phyloP scores from a whole-genome alignment of 2,329 filamentous ascomycete genomes.

The Xylariaceae sp. region DNA sequence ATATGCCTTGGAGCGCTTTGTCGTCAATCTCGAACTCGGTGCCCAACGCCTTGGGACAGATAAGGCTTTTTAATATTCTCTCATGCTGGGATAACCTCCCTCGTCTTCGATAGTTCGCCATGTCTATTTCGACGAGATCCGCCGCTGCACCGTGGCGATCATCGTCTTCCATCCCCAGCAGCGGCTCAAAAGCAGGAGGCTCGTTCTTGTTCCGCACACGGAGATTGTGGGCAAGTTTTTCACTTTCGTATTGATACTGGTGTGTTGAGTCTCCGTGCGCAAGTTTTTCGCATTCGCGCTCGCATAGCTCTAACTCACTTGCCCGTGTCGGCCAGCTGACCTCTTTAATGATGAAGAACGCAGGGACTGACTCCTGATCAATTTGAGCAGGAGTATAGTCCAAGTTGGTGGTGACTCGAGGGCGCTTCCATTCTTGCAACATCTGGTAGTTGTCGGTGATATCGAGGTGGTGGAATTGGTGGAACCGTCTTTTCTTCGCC shows the following conservation, averaged over 20 bases:
- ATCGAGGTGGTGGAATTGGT: constrained; percentile 44
- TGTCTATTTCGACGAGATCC: constrained; percentile 55
- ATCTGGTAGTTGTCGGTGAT: constrained; percentile 44
- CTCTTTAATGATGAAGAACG: constrained; percentile 46
- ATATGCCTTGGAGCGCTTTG: constrained; percentile 62
- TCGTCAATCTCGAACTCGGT: constrained; percentile 63
- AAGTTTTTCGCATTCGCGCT: constrained; percentile 39
- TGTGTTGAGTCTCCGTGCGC: constrained; percentile 32
- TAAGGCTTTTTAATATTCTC: constrained; percentile 64
- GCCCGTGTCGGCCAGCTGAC: constrained; percentile 29
- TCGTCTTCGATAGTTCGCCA: constrained; percentile 53
- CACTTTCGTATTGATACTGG: constrained; percentile 26
- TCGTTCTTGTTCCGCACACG: constrained; percentile 27
- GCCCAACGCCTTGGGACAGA: constrained; percentile 55
- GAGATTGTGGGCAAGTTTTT: too few relatives aligned
- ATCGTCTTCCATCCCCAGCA: constrained; percentile 51
- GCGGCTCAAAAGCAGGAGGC: constrained; percentile 37
- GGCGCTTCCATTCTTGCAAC: constrained; percentile 45
- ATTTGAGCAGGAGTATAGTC: constrained; percentile 28
- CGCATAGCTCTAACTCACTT: constrained; percentile 28
- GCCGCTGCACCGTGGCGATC: constrained; percentile 57
- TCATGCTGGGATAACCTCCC: constrained; percentile 59
- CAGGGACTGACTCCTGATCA: constrained; percentile 32
- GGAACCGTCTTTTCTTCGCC: constrained; percentile 50
- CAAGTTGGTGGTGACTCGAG: constrained; percentile 32